Conservation (phyloP, 208 protist genomes). For the Trypanosoma vivax region DNA sequence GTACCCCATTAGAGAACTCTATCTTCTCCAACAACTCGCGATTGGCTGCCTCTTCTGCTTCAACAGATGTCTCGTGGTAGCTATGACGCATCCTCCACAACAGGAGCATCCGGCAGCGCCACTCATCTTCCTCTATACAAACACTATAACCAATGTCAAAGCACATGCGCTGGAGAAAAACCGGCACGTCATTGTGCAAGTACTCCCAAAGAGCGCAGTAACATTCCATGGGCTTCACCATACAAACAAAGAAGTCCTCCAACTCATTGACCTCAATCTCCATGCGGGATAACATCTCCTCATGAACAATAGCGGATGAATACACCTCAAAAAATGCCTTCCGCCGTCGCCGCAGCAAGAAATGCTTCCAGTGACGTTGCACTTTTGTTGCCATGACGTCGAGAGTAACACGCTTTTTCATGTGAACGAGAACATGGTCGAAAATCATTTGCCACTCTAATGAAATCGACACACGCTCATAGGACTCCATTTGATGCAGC, state of each 20-base stretch:
- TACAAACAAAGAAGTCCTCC: conserved; percentile 2
- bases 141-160: conserved; percentile 8
- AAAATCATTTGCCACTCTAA: conserved; percentile 21
- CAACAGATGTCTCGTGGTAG: conserved; percentile 22
- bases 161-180: conserved; percentile 14
- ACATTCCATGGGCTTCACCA: conserved; percentile 19
- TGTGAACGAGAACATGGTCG: conserved; percentile 25
- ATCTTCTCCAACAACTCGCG: conserved; percentile 19
- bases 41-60: conserved; percentile 13
- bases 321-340: not conserved
- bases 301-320: conserved; percentile 17
- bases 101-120: conserved; percentile 32
- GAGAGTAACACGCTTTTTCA: conserved; percentile 10
- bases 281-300: conserved; percentile 11
- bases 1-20: conserved; percentile 15
- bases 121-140: conserved; percentile 33
- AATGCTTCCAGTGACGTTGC: conserved; percentile 15
- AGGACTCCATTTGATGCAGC: conserved; percentile 37
- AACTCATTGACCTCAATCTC: conserved; percentile 22
- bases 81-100: conserved; percentile 57
- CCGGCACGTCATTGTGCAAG: conserved; percentile 13
- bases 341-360: not conserved
- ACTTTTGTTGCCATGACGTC: conserved; percentile 18
- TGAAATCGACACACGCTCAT: conserved; percentile 29
- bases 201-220: not conserved